Evolutionary conservation across 2,329 filamentous ascomycete species (phyloP), one percentile per base, ranked within the genome.

Genomic region (Phoma sp.): DNA sequence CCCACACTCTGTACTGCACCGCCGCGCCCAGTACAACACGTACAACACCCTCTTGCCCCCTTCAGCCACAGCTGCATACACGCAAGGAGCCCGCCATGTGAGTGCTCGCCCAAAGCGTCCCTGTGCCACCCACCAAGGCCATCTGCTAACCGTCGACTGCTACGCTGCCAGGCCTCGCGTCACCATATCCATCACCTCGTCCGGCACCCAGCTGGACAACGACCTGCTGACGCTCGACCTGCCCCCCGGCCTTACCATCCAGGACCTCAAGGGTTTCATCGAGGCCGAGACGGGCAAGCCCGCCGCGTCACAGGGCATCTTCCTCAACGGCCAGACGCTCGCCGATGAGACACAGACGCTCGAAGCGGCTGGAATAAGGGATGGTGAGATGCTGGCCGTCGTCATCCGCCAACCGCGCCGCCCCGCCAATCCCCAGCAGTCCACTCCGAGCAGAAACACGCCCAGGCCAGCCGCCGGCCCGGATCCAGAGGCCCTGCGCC

Each of bases 311-410:
- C 92, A 97, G 75, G 88, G 92, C 71, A 88, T 98, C 72, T 96
- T 95, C 78, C 90, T 94, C 79, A 96, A 97, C 74, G 95, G 94
- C 62, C 85, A 86, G 62, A 85, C 93, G 37, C 86, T 99, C 51
- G 84, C 81, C 63, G 88, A 92, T 76, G 88, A 93, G 68, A 77
- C 84, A 55, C 89, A 92, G 75, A 96, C 92, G 3, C 84, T 99
- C 71, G 86, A 92, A 64, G 84, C 94, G 68, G 84, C 93, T 29
- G 85, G 89, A 37, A 89, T 99, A 67, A 85, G 82, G 43, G 91
- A 98, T 77, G 92, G 92, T 51, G 95, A 97, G 71, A 93, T 99
- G 90, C 81, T 99, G 62, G 92, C 90, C 27, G 84, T 98, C 64
- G 90, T 96, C 72, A 88, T 96, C 63, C 73, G 73, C 55, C 64